Conservation (phyloP, 352 stramenopile species). For the Phytophthora quininea region DNA sequence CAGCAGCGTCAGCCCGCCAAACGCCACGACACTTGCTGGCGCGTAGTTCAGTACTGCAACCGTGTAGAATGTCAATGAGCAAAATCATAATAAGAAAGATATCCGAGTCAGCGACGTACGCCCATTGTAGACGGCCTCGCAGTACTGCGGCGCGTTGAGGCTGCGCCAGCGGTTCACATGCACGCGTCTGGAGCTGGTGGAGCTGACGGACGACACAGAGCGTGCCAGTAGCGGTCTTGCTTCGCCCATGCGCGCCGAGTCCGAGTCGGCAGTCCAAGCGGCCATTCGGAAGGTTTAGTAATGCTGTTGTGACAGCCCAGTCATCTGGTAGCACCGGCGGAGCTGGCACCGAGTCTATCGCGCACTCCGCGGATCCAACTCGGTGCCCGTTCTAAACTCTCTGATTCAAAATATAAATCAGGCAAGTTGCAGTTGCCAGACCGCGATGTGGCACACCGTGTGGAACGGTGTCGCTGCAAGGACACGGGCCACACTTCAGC, state of each 20-base stretch:
- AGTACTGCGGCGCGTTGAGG: slow-evolving; percentile 40
- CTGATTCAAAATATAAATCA: not conserved
- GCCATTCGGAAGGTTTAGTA: not conserved
- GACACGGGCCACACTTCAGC: slow-evolving; percentile 11
- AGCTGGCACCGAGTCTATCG: not conserved
- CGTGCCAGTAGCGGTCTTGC: slow-evolving; percentile 31
- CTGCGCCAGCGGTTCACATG: slow-evolving; percentile 32
- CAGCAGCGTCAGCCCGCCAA: slow-evolving; percentile 49
- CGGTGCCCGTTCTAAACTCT: not conserved
- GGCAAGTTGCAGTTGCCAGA: not conserved
- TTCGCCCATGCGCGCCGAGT: slow-evolving; percentile 13
- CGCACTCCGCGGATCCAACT: not conserved
- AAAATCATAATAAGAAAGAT: no score
- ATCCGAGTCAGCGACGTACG: slow-evolving; percentile 13
- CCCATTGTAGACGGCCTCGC: slow-evolving; percentile 41
- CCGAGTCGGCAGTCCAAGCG: slow-evolving; percentile 2
- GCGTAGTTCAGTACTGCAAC: slow-evolving; percentile 38
- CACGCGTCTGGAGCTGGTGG: slow-evolving; percentile 34
- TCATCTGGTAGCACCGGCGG: not conserved
- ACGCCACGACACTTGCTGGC: slow-evolving; percentile 52
- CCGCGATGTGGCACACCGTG: not conserved
- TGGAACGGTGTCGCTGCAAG: slow-evolving; percentile 14
- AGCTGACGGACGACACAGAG: slow-evolving; percentile 33
- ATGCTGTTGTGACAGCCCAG: not conserved
- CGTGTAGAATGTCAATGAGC: no score